phyloP scores from a whole-genome alignment of 2,329 filamentous ascomycete genomes.

The Exutisphaerella laricina region DNA sequence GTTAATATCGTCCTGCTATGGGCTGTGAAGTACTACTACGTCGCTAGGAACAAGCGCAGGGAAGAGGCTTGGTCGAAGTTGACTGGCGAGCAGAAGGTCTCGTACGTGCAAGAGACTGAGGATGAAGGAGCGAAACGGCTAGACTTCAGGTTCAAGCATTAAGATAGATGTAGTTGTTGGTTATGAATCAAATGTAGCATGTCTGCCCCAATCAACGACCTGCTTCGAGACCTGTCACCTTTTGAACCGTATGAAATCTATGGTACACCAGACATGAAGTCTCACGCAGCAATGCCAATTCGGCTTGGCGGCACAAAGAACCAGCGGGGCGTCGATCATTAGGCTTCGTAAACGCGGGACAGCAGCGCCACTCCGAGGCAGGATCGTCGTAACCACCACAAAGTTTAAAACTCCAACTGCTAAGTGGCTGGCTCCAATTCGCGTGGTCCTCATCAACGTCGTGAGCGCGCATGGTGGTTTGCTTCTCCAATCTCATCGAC shows the following conservation, averaged over 20 bases:
- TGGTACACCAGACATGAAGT: no score
- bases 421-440: background rate
- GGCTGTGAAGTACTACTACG: slow-evolving; percentile 33
- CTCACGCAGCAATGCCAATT: no score
- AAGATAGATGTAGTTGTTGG: slow-evolving; percentile 3
- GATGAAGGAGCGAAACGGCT: slow-evolving; percentile 36
- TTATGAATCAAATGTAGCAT: no score
- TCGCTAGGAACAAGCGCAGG: slow-evolving; percentile 28
- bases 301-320: no score
- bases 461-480: no score
- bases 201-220: no score
- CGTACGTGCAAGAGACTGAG: slow-evolving; percentile 33
- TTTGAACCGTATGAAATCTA: no score
- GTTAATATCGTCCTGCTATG: slow-evolving; percentile 31
- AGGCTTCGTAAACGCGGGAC: no score
- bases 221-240: no score
- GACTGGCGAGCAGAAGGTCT: slow-evolving; percentile 30
- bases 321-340: no score
- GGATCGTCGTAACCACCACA: no score
- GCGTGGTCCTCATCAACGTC: background rate
- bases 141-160: slow-evolving; percentile 34
- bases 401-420: background rate
- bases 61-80: slow-evolving; percentile 37
- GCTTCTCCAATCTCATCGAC: background rate
- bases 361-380: background rate